These are phyloP conservation scores for Ceratobasidium sp. DNA, from an alignment of 1,284 basidiomycete genomes.

Conservation along the genomic window DNA sequence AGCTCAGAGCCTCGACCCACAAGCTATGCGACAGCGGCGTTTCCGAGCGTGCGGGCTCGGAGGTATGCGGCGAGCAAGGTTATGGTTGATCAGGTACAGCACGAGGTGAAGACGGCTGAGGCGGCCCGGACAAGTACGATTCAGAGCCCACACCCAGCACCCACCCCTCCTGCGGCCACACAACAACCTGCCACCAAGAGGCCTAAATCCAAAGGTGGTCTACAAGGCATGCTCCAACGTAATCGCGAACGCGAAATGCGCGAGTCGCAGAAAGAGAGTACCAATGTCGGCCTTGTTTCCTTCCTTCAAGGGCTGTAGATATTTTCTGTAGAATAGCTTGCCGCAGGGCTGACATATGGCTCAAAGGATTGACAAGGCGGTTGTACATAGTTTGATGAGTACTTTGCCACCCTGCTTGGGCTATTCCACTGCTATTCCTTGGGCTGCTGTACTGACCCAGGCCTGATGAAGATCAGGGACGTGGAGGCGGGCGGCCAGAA, in stretches of 20 bases:
- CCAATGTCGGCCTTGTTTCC: not conserved
- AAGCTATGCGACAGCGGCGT: slow-evolving; percentile 6
- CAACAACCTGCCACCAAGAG: not conserved
- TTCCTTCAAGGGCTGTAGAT: slow-evolving; percentile 38
- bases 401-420: not conserved
- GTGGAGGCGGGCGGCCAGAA: not conserved
- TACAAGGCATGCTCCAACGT: slow-evolving; percentile 38
- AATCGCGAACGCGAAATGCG: slow-evolving; percentile 37
- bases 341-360: not conserved
- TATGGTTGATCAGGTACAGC: slow-evolving; percentile 4
- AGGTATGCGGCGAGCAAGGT: not conserved
- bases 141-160: slow-evolving; percentile 8
- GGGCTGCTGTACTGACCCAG: not conserved
- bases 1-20: slow-evolving; percentile 7
- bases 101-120: not conserved
- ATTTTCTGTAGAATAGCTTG: not conserved
- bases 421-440: no score
- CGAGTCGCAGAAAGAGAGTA: slow-evolving; percentile 3
- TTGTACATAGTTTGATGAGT: not conserved
- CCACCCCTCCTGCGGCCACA: not conserved
- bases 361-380: slow-evolving; percentile 19
- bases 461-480: not conserved
- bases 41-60: slow-evolving; percentile 34
- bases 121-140: not conserved
- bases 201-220: slow-evolving; percentile 21